Percentiles rank a stretch among this genome's conserved stretches.
Evolutionary conservation across 1,139 yeast species (phyloP).

Genomic region (Yamadazyma atlantica): DNA sequence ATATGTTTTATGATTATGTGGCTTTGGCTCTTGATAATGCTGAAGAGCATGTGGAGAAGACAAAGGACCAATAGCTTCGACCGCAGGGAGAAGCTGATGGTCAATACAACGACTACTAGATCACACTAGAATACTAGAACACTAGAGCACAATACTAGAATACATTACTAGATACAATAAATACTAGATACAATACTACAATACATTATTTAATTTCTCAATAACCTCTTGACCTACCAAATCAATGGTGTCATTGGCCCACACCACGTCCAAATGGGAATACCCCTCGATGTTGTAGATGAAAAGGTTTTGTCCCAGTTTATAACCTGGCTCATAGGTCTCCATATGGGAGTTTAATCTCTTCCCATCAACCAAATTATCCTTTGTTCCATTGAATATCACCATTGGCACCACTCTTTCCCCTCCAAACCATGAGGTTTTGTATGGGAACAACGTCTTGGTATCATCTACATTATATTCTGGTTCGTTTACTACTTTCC

Average conservation of each 20-base stretch:
- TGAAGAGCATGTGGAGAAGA: constrained; percentile 8
- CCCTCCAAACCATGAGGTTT: constrained; percentile 54
- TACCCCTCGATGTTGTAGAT: constrained; percentile 44
- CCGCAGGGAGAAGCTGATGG: too few relatives aligned
- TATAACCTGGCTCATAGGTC: constrained; percentile 46
- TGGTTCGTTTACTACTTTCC: constrained; percentile 16
- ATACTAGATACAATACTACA: too few relatives aligned
- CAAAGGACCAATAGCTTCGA: neutral
- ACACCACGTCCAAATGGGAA: constrained; percentile 54
- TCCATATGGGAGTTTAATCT: constrained; percentile 53
- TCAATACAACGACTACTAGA: too few relatives aligned
- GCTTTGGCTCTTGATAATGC: constrained; percentile 15
- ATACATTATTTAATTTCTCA: constrained; percentile 1
- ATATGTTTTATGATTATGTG: constrained; percentile 35
- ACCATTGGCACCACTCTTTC: constrained; percentile 44
- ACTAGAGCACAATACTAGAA: too few relatives aligned
- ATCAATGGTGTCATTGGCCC: constrained; percentile 52
- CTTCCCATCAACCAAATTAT: constrained; percentile 65
- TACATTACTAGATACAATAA: neutral
- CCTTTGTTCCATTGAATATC: constrained; percentile 62
- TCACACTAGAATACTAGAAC: too few relatives aligned
- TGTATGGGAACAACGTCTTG: constrained; percentile 54
- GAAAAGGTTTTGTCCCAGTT: constrained; percentile 38
- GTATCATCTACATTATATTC: constrained; percentile 33
- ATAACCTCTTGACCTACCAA: constrained; percentile 23